A percentile compares a stretch with the other conserved stretches of the same genome.
Conservation (phyloP, 2,329 filamentous ascomycete species). For the Fusarium tanahbumbuense region DNA sequence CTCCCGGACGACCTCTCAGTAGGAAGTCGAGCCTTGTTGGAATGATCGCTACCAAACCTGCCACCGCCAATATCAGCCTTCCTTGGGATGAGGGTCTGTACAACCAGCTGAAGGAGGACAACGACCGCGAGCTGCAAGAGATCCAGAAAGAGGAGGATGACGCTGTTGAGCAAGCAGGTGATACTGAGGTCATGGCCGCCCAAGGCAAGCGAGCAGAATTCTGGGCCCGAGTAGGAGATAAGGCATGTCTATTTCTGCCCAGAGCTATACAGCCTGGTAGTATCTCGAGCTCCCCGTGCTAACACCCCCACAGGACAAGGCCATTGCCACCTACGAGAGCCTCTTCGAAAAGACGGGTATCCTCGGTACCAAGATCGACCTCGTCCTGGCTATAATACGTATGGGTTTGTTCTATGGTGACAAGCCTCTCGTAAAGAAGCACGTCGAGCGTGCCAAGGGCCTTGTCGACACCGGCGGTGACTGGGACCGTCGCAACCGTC, state of each 20-base stretch:
- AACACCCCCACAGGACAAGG: slow-evolving; percentile 77
- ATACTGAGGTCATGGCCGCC: slow-evolving; percentile 93
- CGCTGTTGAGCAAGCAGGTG: slow-evolving; percentile 93
- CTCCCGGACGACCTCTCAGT: slow-evolving; percentile 67
- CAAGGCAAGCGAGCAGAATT: slow-evolving; percentile 96
- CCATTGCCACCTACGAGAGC: slow-evolving; percentile 90
- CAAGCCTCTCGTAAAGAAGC: slow-evolving; percentile 91
- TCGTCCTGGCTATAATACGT: slow-evolving; percentile 95
- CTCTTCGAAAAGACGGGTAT: slow-evolving; percentile 98
- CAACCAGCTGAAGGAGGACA: slow-evolving; percentile 78
- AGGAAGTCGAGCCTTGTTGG: slow-evolving; percentile 78
- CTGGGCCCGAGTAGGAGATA: slow-evolving; percentile 95
- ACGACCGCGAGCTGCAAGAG: slow-evolving; percentile 79
- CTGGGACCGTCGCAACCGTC: slow-evolving; percentile 97
- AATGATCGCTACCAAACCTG: slow-evolving; percentile 79
- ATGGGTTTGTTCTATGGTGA: slow-evolving; percentile 97
- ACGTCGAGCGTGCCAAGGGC: slow-evolving; percentile 87
- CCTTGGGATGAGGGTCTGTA: slow-evolving; percentile 94
- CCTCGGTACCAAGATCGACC: slow-evolving; percentile 95
- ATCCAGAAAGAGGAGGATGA: slow-evolving; percentile 92
- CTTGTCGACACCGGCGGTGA: slow-evolving; percentile 96
- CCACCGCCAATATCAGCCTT: slow-evolving; percentile 73
- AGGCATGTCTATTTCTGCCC: slow-evolving; percentile 67
- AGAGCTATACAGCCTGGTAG: not conserved
- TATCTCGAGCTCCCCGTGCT: slow-evolving; percentile 16